Base-by-base conservation (phyloP, 306 rosid genomes). In the Trifolium repens region DNA sequence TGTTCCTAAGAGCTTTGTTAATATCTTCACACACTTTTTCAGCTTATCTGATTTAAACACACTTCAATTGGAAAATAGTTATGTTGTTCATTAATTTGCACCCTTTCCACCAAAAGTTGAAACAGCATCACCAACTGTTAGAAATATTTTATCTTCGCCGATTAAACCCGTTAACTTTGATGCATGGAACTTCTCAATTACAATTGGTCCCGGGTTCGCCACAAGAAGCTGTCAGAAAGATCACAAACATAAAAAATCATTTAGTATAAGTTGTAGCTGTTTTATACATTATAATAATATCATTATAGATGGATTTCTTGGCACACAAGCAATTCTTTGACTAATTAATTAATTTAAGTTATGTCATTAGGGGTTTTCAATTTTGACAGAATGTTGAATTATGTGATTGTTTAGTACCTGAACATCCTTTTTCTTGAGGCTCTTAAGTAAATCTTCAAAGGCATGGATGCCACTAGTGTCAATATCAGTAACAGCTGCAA, bases 381-480 rank as follows among this genome's bases (percentile, higher is more conserved):
- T 12, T 10, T 43, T 43, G 4, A 34, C 7, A 72, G 47, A 37
- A 62, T 55, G 35, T 65, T 30, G 14, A 59, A 26, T 40, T 60
- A 6, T 55, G 42, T 68, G 22, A 68, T 69, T 71, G 39, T 39
- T 34, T 11, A 50, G 8, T 83, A 87, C 96, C 88, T 88, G 78
- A 16, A 88, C 53, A 7, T 85, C 81, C 78, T 88, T 84, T 75
- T 87, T 85, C 30, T 54, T 84, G 76, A 92, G 89, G 81, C 80
- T 85, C 63, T 72, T 81, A n/a, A 69, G 53, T 61, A 92, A 80
- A 17, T 84, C 89, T 84, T 87, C 87, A 10, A 90, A 78, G 24
- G 96, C 87, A 60, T 82, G 91, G 72, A 90, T 92, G 19, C 97
- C 97, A 65, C 94, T 90, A 0, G 97, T 90, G 75, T 92, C 97